Evolutionary conservation across 75 land plant species (phyloP), one percentile per base, ranked within the genome.

Genomic region (Selaginella tamariscina): DNA sequence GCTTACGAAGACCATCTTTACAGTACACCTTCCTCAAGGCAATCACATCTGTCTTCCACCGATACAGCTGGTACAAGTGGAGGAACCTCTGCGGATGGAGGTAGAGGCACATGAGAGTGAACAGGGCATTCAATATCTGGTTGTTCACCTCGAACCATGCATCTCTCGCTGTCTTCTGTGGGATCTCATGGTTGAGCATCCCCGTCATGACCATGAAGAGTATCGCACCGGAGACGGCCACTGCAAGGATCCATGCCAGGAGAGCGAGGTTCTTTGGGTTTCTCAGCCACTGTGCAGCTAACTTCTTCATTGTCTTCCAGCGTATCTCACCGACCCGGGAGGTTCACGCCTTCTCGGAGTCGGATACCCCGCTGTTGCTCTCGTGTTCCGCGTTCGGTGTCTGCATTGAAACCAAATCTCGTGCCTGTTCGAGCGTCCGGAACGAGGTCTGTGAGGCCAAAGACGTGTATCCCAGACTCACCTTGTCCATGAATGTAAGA

Each of bases 201-300:
- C 97, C 97, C 23, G 81, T 83, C 87, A 91, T 77, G 24, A 88
- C 79, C 60, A 88, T 78, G 59, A 85, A 82, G 1, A 91, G 84
- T 22, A 88, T 75, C 0, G 82, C 77, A n/a, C 83, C 86, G 15
- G 83, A 80, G 2, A 86, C 70, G 15, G 75, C 82, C 31, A 91
- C 89, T 44, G 69, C 78, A 9, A 44, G 26, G 0, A 80, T 63
- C 97, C 97, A 91, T 2, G 84, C 20, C 22, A 86, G 62, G 15
- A 91, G 55, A 2, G 85, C 94, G 49, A 88, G 62, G 69, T 91
- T 86, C 73, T 78, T 71, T 0, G 97, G 94, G 31, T 86, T 71
- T 56, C 74, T 69, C 13, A 91, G 71, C 94, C 94, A 86, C 66
- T 78, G 56, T 56, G 76, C 84, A 66, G 66, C 56, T 27, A 68